Percentiles rank a stretch among this genome's conserved stretches.
These are phyloP conservation scores for Claviceps paspali DNA, from an alignment of 2,329 filamentous ascomycete species.

Conservation along the genomic window DNA sequence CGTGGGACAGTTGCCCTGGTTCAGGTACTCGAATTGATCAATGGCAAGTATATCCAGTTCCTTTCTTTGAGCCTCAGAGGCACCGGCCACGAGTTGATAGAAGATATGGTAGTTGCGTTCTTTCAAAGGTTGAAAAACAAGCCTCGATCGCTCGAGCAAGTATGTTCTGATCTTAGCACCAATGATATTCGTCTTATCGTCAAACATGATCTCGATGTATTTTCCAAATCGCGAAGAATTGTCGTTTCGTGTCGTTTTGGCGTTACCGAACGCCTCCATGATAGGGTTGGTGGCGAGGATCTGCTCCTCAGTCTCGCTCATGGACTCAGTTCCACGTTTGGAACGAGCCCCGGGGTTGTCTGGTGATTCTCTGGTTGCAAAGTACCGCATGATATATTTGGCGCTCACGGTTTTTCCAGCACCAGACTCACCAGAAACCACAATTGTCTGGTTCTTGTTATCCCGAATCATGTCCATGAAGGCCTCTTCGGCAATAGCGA, in stretches of 20 bases:
- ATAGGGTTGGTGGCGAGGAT: conserved; percentile 97
- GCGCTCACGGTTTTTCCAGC: conserved; percentile 98
- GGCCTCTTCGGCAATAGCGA: conserved; percentile 96
- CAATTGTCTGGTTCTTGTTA: conserved; percentile 90
- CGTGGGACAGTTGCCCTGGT: conserved; percentile 78
- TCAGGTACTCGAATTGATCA: conserved; percentile 90
- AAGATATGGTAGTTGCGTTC: conserved; percentile 99
- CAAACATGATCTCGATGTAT: conserved; percentile 99
- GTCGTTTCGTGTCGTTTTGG: conserved; percentile 98
- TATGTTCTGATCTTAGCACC: conserved; percentile 96
- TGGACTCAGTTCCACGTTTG: conserved; percentile 61
- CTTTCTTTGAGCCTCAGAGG: conserved; percentile 68
- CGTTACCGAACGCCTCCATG: conserved; percentile 99
- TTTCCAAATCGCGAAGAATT: conserved; percentile 98
- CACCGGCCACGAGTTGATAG: conserved; percentile 89
- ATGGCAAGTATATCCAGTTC: conserved; percentile 66
- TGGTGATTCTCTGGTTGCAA: conserved; percentile 89
- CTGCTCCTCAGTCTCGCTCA: conserved; percentile 97
- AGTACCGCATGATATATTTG: conserved; percentile 99
- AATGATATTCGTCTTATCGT: conserved; percentile 87
- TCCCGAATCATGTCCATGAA: conserved; percentile 99
- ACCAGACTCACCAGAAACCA: conserved; percentile 98
- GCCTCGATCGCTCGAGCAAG: conserved; percentile 79
- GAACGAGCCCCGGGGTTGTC: conserved; percentile 66
- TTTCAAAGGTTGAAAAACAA: conserved; percentile 94